Evolutionary conservation across 129 eudicot species (phyloP), one percentile per base, ranked within the genome.

Genomic region (Centella asiatica): DNA sequence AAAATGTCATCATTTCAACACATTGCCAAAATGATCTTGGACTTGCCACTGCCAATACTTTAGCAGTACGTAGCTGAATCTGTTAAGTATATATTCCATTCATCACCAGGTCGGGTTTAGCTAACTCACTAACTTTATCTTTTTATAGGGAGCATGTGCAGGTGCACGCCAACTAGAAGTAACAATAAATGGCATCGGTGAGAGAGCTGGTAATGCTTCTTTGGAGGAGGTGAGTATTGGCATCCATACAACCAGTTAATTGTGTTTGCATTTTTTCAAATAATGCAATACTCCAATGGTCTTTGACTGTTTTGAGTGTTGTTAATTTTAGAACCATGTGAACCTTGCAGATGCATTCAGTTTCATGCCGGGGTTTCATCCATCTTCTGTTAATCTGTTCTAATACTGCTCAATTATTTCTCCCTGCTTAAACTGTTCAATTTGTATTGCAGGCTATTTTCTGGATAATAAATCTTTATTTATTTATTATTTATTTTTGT

Each of bases 1-100:
- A 92, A 65, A 87, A 81, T 68, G 95, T 82, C 67, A 80, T 92
- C 57, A 92, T 92, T 67, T 87, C 98, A 11, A 82, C 90, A 1
- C 98, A 92, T 47, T 92, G 96, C 44, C 98, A 87, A 62, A 92
- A 92, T 71, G 98, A 92, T 79, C 79, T 92, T 62, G 98, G 98
- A 45, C 95, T 92, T 80, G 80, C 98, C 69, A 87, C 90, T 34
- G 96, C 98, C 47, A 92, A 92, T 70, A 79, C 96, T 42, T 69
- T 92, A 64, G 82, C 85, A 73, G 98, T 92, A 66, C 27, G 74
- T 23, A 13, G 29, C 45, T 60, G 39, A 12, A 51, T 37, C 49
- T 60, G 46, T 50, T 3, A 51, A 34, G 18, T 39, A 6, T 33
- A 17, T 40, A 26, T 18, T 57, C 53, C 13, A 9, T 5, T 19